phyloP scores from a whole-genome alignment of 345 rosid genomes.

The Arabis alpina region DNA sequence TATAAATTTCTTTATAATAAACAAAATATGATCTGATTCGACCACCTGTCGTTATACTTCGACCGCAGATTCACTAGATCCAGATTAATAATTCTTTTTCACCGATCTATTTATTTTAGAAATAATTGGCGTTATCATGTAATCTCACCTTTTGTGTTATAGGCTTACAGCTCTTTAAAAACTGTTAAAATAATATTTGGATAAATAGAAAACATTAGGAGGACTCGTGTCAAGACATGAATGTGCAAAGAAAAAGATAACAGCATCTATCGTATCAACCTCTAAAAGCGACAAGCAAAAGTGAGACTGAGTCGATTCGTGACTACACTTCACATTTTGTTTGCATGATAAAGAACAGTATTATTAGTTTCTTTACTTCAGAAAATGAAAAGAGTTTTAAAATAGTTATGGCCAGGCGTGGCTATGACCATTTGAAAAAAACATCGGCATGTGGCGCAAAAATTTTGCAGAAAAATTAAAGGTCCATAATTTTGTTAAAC shows the following conservation, averaged over 20 bases:
- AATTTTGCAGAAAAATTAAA: too few species aligned
- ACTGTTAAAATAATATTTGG: not conserved
- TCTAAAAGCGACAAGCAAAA: constrained; percentile 26
- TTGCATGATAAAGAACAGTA: too few species aligned
- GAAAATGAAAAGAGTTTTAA: too few species aligned
- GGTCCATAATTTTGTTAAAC: too few species aligned
- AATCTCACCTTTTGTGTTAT: constrained; percentile 20
- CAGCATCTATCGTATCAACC: constrained; percentile 23
- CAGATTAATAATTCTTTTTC: constrained; percentile 5
- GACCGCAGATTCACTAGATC: constrained; percentile 26
- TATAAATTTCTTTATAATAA: too few species aligned
- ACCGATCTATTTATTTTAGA: constrained; percentile 26
- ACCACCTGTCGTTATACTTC: constrained; percentile 16
- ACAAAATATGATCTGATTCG: constrained; percentile 18
- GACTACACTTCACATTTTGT: constrained; percentile 6
- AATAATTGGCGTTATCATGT: constrained; percentile 22
- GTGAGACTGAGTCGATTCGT: constrained; percentile 19
- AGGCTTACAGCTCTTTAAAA: constrained; percentile 19
- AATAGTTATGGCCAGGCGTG: too few species aligned
- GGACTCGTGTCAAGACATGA: constrained; percentile 31
- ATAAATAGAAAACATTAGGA: constrained; percentile 14
- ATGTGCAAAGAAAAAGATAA: constrained; percentile 32
- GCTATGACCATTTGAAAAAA: too few species aligned
- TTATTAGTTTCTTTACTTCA: too few species aligned
- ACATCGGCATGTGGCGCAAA: too few species aligned